These are phyloP conservation scores for Cladosporium austrohemisphaericum DNA, from an alignment of 2,329 filamentous ascomycete species.

Conservation along the genomic window DNA sequence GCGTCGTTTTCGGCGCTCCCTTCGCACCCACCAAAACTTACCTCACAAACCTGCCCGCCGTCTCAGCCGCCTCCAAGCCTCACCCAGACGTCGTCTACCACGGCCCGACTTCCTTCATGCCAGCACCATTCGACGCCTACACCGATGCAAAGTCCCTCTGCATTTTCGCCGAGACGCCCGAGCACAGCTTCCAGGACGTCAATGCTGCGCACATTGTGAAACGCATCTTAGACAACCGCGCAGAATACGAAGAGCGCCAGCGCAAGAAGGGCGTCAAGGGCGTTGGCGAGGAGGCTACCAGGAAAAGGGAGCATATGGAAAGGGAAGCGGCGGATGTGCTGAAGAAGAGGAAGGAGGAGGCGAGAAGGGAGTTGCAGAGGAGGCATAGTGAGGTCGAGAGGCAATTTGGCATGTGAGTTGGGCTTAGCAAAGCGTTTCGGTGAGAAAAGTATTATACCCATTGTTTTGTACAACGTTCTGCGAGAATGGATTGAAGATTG, in stretches of 20 bases:
- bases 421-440: neutral
- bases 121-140: conserved; percentile 55
- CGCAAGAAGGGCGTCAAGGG: conserved; percentile 85
- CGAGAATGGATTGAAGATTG: no score
- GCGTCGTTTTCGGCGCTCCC: conserved; percentile 84
- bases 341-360: conserved; percentile 13
- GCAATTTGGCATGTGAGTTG: conserved; percentile 30
- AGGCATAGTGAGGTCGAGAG: conserved; percentile 37
- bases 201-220: conserved; percentile 91
- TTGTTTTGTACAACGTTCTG: no score
- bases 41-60: conserved; percentile 67
- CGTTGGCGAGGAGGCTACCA: conserved; percentile 59
- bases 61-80: conserved; percentile 43
- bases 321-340: conserved; percentile 18
- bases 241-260: conserved; percentile 88
- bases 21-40: conserved; percentile 80
- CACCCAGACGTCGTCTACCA: conserved; percentile 80
- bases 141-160: conserved; percentile 73
- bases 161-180: conserved; percentile 75
- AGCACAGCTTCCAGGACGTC: conserved; percentile 78
- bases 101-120: conserved; percentile 91
- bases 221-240: conserved; percentile 80
- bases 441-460: neutral
- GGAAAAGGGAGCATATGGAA: conserved; percentile 27
- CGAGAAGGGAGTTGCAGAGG: conserved; percentile 22